These are phyloP conservation scores for Suillus luteus DNA, from an alignment of 768 basidiomycete species.

Conservation along the genomic window DNA sequence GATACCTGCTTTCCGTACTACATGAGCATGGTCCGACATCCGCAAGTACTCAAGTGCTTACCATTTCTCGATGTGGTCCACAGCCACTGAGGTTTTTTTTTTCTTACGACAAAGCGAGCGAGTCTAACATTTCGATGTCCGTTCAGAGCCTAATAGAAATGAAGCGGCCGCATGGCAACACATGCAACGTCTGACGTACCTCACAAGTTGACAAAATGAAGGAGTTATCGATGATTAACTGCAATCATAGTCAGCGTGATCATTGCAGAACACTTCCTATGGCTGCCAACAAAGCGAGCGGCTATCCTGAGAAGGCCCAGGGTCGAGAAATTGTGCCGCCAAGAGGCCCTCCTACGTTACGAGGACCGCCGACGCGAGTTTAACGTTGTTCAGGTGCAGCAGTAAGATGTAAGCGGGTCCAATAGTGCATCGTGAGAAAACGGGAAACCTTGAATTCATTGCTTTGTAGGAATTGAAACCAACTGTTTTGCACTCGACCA, in stretches of 20 bases:
- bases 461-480: constrained; percentile 12
- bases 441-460: constrained; percentile 29
- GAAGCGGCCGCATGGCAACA: not conserved
- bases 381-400: not conserved
- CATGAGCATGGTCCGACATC: not conserved
- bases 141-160: too few species aligned
- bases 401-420: constrained; percentile 8
- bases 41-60: not conserved
- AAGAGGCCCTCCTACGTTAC: not conserved
- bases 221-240: not conserved
- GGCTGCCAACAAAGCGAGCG: not conserved
- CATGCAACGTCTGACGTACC: not conserved
- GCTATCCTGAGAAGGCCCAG: not conserved
- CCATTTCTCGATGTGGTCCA: not conserved
- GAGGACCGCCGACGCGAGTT: not conserved
- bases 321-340: not conserved
- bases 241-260: not conserved
- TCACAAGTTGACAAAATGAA: not conserved
- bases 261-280: not conserved
- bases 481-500: constrained; percentile 24
- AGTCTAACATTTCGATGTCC: too few species aligned
- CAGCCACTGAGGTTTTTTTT: not conserved
- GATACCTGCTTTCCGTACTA: not conserved
- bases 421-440: constrained; percentile 27
- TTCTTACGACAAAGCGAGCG: not conserved